phyloP scores from a whole-genome alignment of 2,329 filamentous ascomycete species.

The Phyllosticta citribraziliensis region DNA sequence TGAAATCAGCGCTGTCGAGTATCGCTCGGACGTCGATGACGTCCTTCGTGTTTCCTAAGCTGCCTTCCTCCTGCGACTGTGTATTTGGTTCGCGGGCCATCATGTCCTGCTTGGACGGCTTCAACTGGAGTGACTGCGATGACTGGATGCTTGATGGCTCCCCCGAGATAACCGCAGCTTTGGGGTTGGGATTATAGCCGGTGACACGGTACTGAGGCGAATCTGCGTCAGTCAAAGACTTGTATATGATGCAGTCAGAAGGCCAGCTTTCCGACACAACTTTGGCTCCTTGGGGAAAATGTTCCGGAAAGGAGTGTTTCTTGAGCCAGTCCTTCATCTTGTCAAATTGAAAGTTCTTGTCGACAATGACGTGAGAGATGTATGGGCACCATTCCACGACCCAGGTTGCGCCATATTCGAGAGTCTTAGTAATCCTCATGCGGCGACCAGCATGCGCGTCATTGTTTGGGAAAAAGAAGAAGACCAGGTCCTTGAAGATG shows the following conservation, averaged over 20 bases:
- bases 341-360: constrained; percentile 54
- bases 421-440: constrained; percentile 58
- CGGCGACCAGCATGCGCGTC: constrained; percentile 58
- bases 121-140: constrained; percentile 40
- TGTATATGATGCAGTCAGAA: constrained; percentile 33
- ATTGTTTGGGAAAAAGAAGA: constrained; percentile 65
- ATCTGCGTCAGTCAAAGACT: constrained; percentile 38
- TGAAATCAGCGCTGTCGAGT: not conserved
- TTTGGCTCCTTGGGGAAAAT: constrained; percentile 23
- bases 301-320: constrained; percentile 37
- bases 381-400: constrained; percentile 43
- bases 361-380: constrained; percentile 67
- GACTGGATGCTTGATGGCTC: not conserved
- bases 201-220: constrained; percentile 50
- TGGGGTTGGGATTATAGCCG: constrained; percentile 33
- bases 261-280: constrained; percentile 41
- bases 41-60: constrained; percentile 9
- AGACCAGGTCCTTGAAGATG: constrained; percentile 18
- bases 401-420: constrained; percentile 66
- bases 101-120: constrained; percentile 35
- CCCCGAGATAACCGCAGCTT: not conserved
- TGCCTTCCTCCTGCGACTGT: constrained; percentile 26
- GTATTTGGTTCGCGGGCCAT: constrained; percentile 30
- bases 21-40: not conserved
- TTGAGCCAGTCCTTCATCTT: constrained; percentile 53